phyloP scores from a whole-genome alignment of 2,329 filamentous ascomycete species.

The Alternaria triticina region DNA sequence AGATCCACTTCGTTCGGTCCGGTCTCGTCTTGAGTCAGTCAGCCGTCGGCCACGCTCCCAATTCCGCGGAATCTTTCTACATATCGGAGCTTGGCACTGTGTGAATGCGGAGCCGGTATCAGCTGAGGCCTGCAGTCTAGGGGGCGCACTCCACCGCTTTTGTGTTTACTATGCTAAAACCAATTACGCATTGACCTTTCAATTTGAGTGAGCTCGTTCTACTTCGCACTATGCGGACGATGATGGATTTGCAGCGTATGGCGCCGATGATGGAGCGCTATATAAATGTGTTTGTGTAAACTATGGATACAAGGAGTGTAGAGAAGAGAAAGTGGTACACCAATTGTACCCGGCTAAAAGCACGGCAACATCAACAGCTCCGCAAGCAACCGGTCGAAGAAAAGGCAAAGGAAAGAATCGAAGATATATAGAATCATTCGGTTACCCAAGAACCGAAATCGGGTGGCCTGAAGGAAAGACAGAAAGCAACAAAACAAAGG shows the following conservation, averaged over 20 bases:
- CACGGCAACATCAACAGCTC: constrained; percentile 1
- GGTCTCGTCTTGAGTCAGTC: constrained; percentile 9
- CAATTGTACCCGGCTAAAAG: constrained; percentile 8
- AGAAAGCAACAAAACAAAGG: neutral
- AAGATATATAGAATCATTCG: neutral
- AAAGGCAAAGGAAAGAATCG: neutral
- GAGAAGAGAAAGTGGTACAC: constrained; percentile 20
- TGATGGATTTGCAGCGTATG: neutral
- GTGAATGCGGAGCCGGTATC: constrained; percentile 10
- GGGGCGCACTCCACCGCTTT: neutral
- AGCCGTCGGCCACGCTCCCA: constrained; percentile 16
- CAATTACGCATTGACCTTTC: neutral
- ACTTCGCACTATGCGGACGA: neutral
- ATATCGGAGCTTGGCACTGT: constrained; percentile 8
- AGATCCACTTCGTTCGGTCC: constrained; percentile 15
- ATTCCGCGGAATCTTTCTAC: constrained; percentile 1
- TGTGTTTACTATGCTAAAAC: neutral
- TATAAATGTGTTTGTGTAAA: constrained; percentile 6
- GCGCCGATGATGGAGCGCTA: neutral
- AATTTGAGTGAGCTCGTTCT: neutral
- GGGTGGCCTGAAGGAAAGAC: constrained; percentile 5
- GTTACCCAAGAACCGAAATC: neutral
- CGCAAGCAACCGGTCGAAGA: constrained; percentile 2
- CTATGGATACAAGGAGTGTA: constrained; percentile 25
- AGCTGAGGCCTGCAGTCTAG: constrained; percentile 3